Percentiles rank a stretch among this genome's conserved stretches.
Conservation (phyloP, 169 alveolate genomes). For the Plasmodium gonderi region DNA sequence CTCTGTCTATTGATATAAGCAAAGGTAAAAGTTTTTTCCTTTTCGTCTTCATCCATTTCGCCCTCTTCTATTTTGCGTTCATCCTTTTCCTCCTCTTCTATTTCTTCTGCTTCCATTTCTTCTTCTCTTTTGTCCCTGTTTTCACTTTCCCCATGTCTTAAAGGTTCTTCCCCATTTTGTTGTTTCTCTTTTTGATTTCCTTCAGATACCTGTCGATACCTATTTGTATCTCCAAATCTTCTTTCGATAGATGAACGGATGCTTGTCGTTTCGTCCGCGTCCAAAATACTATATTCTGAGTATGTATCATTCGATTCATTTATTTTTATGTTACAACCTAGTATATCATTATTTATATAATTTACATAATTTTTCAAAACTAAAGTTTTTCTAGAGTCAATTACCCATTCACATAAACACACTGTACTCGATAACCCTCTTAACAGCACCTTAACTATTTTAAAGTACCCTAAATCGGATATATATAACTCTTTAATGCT, state of each 20-base stretch:
- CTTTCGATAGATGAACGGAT: not conserved
- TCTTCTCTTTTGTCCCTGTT: not conserved
- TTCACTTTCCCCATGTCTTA: not conserved
- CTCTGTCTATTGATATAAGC: not conserved
- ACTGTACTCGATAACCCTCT: slow-evolving; percentile 58
- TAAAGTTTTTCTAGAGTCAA: slow-evolving; percentile 14
- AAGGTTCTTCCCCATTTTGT: not conserved
- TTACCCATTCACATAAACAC: slow-evolving; percentile 62
- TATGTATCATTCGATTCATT: not conserved
- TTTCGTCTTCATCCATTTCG: not conserved
- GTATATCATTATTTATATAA: slow-evolving; percentile 39
- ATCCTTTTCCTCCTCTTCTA: not conserved
- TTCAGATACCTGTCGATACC: not conserved
- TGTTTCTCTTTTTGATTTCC: not conserved
- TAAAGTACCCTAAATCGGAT: slow-evolving; percentile 30
- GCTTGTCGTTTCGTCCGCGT: not conserved
- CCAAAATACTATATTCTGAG: not conserved
- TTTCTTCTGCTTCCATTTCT: not conserved
- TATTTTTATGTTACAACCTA: slow-evolving; percentile 17
- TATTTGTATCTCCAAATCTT: not conserved
- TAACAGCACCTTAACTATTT: slow-evolving; percentile 31
- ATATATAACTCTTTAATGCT: not conserved
- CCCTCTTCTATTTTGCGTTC: not conserved
- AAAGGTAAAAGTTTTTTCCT: not conserved
- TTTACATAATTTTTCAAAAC: slow-evolving; percentile 17